Evolutionary conservation across 2,329 filamentous ascomycete genomes (phyloP).

Genomic region (Trichophyton rubrum): DNA sequence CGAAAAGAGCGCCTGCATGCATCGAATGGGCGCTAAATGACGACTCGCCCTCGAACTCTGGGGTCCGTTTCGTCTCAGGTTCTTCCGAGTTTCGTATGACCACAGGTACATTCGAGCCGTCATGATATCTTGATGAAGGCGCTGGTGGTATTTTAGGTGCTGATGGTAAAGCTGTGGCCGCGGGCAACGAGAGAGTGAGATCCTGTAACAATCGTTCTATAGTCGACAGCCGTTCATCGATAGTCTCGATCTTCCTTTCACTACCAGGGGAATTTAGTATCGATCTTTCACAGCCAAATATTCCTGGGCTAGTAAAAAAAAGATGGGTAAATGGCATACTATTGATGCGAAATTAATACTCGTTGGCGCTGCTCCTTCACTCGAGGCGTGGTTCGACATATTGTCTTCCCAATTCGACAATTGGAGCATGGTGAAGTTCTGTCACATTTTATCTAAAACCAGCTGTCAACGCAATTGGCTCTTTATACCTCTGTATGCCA

Average conservation of each 20-base stretch:
- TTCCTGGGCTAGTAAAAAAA: neutral
- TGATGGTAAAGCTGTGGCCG: conserved; percentile 14
- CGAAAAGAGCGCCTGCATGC: conserved; percentile 35
- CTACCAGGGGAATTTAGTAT: conserved; percentile 20
- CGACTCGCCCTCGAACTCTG: conserved; percentile 39
- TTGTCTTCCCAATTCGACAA: conserved; percentile 9
- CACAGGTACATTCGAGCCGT: conserved; percentile 6
- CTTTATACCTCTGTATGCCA: neutral
- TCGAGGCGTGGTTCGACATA: conserved; percentile 13
- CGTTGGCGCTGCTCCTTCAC: conserved; percentile 14
- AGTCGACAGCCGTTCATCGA: conserved; percentile 38
- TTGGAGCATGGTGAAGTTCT: conserved; percentile 14
- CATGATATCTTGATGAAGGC: conserved; percentile 6
- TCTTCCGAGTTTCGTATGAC: conserved; percentile 18
- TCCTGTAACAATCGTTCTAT: conserved; percentile 35
- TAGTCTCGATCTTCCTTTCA: conserved; percentile 42
- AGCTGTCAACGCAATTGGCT: neutral
- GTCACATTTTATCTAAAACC: conserved; percentile 14
- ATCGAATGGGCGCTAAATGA: conserved; percentile 38
- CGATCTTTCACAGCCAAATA: neutral
- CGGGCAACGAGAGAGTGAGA: conserved; percentile 16
- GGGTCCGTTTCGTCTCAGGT: conserved; percentile 13
- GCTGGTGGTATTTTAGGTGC: conserved; percentile 18
- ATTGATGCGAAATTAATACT: conserved; percentile 15
- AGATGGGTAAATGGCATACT: conserved; percentile 9